Evolutionary conservation across 306 rosid species (phyloP).

Genomic region (Rosa lucieae): DNA sequence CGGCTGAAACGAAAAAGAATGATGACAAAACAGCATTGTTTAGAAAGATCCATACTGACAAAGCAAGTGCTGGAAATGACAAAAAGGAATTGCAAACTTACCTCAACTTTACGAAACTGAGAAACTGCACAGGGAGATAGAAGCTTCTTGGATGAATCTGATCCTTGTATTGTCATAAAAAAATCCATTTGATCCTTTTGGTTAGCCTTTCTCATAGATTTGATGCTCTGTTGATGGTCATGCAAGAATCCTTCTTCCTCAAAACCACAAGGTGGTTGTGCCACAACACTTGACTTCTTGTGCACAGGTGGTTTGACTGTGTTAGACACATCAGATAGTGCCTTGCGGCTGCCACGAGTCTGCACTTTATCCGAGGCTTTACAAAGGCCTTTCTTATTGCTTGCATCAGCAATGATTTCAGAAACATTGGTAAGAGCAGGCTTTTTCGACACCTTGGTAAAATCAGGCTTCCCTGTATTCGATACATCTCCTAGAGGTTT

Average conservation of each 20-base stretch:
- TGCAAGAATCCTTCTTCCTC: constrained; percentile 56
- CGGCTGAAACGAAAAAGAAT: background rate
- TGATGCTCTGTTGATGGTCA: constrained; percentile 53
- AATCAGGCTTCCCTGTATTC: constrained; percentile 42
- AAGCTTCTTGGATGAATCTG: constrained; percentile 25
- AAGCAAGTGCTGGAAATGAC: background rate
- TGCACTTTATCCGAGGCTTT: constrained; percentile 43
- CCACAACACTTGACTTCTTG: constrained; percentile 28
- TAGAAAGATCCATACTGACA: background rate
- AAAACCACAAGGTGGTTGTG: constrained; percentile 34
- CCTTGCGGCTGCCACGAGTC: constrained; percentile 47
- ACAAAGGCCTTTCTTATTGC: constrained; percentile 19
- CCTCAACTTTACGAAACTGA: constrained; percentile 36
- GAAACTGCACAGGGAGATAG: background rate
- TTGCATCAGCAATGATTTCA: too few species aligned
- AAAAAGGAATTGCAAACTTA: background rate
- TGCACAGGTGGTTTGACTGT: constrained; percentile 31
- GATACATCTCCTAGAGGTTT: constrained; percentile 77
- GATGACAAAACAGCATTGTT: background rate
- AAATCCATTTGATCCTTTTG: constrained; percentile 20
- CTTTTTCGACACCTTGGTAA: background rate
- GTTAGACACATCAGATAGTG: constrained; percentile 73
- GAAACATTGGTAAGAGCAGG: too few species aligned
- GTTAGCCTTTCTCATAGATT: constrained; percentile 35
- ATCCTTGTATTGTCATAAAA: constrained; percentile 30